Evolutionary conservation across 176 grass and related monocot species (phyloP).

Genomic region (Juncus inflexus): DNA sequence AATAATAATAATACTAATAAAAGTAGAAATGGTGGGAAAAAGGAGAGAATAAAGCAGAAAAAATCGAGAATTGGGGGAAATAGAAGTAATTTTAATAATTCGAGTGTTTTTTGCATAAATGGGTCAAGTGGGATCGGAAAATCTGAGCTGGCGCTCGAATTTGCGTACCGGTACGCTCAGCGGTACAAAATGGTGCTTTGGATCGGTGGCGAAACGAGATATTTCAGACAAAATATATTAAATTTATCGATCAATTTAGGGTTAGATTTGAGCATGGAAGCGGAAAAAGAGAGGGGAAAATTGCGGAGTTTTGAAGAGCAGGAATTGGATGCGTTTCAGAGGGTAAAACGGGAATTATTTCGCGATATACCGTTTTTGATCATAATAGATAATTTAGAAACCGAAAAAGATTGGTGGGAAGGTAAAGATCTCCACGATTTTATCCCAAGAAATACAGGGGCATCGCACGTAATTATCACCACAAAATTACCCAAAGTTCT

Average conservation of each 20-base stretch:
- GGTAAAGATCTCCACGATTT: slow-evolving; percentile 97
- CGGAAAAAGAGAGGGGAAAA: slow-evolving; percentile 84
- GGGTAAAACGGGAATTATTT: slow-evolving; percentile 91
- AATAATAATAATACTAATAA: slow-evolving; percentile 50
- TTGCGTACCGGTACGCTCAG: slow-evolving; percentile 81
- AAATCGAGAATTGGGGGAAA: slow-evolving; percentile 59
- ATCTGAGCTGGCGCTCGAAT: slow-evolving; percentile 83
- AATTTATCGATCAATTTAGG: slow-evolving; percentile 72
- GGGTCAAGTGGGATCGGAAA: slow-evolving; percentile 84
- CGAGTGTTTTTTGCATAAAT: slow-evolving; percentile 62
- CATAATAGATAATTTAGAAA: slow-evolving; percentile 92
- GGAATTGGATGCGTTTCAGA: slow-evolving; percentile 82
- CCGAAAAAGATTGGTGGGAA: slow-evolving; percentile 97
- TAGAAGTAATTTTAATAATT: slow-evolving; percentile 44
- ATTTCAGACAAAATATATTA: slow-evolving; percentile 85
- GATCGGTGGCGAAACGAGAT: slow-evolving; percentile 85
- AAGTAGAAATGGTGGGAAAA: slow-evolving; percentile 57
- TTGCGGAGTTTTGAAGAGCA: slow-evolving; percentile 93
- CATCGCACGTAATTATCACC: slow-evolving; percentile 76
- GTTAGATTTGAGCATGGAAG: slow-evolving; percentile 85
- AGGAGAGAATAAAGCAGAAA: slow-evolving; percentile 71
- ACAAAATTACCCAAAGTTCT: slow-evolving; percentile 67
- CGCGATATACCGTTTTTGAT: slow-evolving; percentile 90
- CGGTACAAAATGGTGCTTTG: slow-evolving; percentile 96
- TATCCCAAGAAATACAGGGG: slow-evolving; percentile 83